A percentile compares a stretch with the other conserved stretches of the same genome.
These are phyloP conservation scores for Nemania bipapillata DNA, from an alignment of 2,329 filamentous ascomycete species.

Conservation along the genomic window DNA sequence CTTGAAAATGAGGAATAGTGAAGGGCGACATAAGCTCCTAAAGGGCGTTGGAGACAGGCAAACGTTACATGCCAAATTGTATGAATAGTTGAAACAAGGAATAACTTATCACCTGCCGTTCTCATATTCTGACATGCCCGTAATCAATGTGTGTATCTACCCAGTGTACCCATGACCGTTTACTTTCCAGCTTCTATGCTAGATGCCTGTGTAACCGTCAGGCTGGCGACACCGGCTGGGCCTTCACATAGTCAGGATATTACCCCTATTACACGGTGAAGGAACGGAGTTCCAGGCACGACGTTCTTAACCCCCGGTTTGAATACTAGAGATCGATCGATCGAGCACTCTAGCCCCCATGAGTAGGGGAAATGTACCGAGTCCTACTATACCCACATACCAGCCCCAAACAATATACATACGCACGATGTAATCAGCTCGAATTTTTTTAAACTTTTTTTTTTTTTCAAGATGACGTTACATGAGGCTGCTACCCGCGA, in stretches of 20 bases:
- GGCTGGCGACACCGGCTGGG: background rate
- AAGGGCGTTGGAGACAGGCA: background rate
- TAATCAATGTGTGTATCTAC: background rate
- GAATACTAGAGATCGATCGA: background rate
- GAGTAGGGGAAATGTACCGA: background rate
- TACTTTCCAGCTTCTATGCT: no score
- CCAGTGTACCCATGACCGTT: no score
- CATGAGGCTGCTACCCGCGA: slow-evolving; percentile 32
- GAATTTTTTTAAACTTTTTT: no score
- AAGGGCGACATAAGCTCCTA: background rate
- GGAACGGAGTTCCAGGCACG: background rate
- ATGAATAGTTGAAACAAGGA: slow-evolving; percentile 1
- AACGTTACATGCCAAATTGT: background rate
- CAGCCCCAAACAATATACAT: background rate
- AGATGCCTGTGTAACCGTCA: background rate
- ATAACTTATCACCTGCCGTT: background rate
- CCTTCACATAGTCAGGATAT: background rate
- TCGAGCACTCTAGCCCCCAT: background rate
- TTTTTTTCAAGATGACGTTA: slow-evolving; percentile 29
- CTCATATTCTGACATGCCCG: background rate
- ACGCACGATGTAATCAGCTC: slow-evolving; percentile 11
- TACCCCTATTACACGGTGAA: background rate
- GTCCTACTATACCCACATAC: slow-evolving; percentile 13
- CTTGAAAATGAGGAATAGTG: background rate
- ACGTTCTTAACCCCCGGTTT: background rate